Evolutionary conservation across 225 moss, liverwort and hornwort genomes (phyloP).

Genomic region (Ulota crispa): DNA sequence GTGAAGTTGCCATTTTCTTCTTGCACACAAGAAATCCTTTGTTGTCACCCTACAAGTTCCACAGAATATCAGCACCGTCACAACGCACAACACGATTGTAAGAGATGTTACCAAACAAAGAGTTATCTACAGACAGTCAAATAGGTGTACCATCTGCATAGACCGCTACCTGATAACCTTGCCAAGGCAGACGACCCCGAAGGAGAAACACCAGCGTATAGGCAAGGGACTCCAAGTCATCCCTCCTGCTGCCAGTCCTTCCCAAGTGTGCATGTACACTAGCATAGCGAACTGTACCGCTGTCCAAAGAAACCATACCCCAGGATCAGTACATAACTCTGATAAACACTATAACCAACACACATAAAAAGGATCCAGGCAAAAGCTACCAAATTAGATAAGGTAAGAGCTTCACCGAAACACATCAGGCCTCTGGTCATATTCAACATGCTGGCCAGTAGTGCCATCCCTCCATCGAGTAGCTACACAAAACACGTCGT

Average conservation of each 20-base stretch:
- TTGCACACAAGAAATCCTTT: slow-evolving; percentile 97
- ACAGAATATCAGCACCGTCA: neutral
- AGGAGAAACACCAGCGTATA: slow-evolving; percentile 95
- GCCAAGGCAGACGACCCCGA: slow-evolving; percentile 94
- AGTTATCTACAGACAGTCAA: neutral
- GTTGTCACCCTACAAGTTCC: slow-evolving; percentile 76
- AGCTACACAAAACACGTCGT: slow-evolving; percentile 39
- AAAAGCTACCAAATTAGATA: accelerated
- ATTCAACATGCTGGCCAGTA: slow-evolving; percentile 96
- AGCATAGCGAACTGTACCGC: slow-evolving; percentile 96
- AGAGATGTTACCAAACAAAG: accelerated
- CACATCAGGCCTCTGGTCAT: slow-evolving; percentile 96
- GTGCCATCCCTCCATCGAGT: slow-evolving; percentile 99
- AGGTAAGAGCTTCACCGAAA: slow-evolving; percentile 58
- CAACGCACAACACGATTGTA: accelerated
- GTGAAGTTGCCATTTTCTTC: slow-evolving; percentile 99
- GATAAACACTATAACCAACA: accelerated
- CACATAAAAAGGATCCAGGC: accelerated
- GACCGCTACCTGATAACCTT: slow-evolving; percentile 84
- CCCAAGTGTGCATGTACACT: slow-evolving; percentile 98
- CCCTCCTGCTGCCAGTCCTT: slow-evolving; percentile 95
- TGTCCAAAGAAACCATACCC: slow-evolving; percentile 7
- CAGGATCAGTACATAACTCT: neutral
- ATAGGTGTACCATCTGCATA: accelerated
- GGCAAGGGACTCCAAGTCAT: slow-evolving; percentile 97